Conservation (phyloP, 495 filamentous ascomycete species). For the Alectoria sarmentosa region DNA sequence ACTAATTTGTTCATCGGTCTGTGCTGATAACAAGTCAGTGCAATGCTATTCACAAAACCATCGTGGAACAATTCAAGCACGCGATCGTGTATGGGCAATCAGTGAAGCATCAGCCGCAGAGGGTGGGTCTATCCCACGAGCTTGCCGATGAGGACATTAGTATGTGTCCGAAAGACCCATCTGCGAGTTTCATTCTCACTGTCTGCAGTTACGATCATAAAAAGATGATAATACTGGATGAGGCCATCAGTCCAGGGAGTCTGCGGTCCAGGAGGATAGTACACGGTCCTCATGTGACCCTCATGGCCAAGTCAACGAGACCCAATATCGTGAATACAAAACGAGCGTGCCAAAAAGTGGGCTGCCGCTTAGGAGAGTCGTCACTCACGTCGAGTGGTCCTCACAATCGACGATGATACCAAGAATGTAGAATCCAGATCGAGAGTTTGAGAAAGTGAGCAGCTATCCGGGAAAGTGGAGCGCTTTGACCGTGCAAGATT, state of each 20-base stretch:
- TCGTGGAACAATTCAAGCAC: constrained; percentile 90
- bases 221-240: constrained; percentile 54
- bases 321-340: neutral
- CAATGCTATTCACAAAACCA: constrained; percentile 92
- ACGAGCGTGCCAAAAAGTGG: neutral
- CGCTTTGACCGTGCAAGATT: neutral
- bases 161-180: constrained; percentile 41
- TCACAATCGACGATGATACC: neutral
- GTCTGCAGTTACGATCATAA: constrained; percentile 80
- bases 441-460: neutral
- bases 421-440: too few relatives aligned
- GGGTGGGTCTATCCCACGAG: constrained; percentile 86
- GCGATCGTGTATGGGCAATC: constrained; percentile 96
- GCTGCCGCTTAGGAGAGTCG: neutral
- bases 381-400: neutral
- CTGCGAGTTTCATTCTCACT: constrained; percentile 33
- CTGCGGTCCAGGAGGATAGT: neutral
- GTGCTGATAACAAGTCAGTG: constrained; percentile 52
- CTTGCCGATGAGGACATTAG: constrained; percentile 95
- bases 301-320: neutral
- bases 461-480: neutral
- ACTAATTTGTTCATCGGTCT: neutral
- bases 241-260: neutral
- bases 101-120: constrained; percentile 97
- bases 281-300: neutral